Percentiles rank a stretch among this genome's conserved stretches.
phyloP scores from a whole-genome alignment of 2,329 filamentous ascomycete genomes.

The Nothopassalora personata region DNA sequence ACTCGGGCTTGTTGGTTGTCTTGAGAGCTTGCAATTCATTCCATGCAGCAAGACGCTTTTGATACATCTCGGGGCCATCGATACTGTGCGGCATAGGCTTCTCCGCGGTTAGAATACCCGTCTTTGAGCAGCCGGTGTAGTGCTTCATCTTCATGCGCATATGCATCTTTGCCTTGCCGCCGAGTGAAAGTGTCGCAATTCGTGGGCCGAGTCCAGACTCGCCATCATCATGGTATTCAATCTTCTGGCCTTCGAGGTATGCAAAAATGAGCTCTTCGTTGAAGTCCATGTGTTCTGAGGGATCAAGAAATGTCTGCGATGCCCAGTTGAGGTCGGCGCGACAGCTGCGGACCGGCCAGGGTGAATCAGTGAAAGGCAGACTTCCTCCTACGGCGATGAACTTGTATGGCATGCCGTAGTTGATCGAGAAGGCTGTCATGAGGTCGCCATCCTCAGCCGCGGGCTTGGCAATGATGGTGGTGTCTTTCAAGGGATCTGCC shows the following conservation, averaged over 20 bases:
- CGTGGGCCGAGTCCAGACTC: conserved; percentile 58
- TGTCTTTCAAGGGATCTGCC: background rate
- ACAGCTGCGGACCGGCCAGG: conserved; percentile 43
- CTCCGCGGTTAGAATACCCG: conserved; percentile 32
- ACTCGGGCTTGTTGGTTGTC: conserved; percentile 18
- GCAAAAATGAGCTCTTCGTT: conserved; percentile 61
- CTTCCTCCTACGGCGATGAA: conserved; percentile 55
- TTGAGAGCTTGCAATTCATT: conserved; percentile 26
- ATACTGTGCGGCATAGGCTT: conserved; percentile 24
- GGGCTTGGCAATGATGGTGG: background rate
- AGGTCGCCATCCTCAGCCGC: conserved; percentile 23
- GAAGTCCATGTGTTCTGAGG: conserved; percentile 40
- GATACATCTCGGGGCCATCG: conserved; percentile 26
- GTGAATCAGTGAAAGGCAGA: conserved; percentile 47
- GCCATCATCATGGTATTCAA: conserved; percentile 64
- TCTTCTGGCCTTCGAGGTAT: conserved; percentile 57
- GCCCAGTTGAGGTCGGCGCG: conserved; percentile 55
- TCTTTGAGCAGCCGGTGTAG: conserved; percentile 34
- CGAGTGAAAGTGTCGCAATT: conserved; percentile 58
- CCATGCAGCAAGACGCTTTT: conserved; percentile 31
- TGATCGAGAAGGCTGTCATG: conserved; percentile 34
- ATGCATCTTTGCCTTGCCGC: conserved; percentile 53
- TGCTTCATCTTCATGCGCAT: conserved; percentile 54
- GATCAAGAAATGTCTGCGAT: conserved; percentile 38
- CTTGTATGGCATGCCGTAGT: conserved; percentile 59